Percentiles rank a stretch among this genome's conserved stretches.
Conservation (phyloP, 2,329 filamentous ascomycete genomes). For the Calonectria pauciramosa region DNA sequence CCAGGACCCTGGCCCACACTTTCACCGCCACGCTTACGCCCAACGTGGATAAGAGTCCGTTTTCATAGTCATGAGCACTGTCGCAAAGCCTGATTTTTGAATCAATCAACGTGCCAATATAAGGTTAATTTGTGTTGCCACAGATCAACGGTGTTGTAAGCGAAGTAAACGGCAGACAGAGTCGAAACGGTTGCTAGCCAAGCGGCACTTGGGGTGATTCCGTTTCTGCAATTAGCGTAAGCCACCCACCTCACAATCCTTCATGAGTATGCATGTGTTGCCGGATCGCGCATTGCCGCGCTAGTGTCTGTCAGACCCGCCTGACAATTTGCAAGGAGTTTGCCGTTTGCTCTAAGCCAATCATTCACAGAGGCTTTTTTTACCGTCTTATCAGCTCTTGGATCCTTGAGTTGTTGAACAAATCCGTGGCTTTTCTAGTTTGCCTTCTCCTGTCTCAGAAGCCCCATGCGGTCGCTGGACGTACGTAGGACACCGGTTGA, state of each 20-base stretch:
- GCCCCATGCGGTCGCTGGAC: neutral
- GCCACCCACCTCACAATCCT: neutral
- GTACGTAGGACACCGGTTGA: neutral
- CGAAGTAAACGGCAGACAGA: too few relatives aligned
- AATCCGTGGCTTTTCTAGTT: neutral
- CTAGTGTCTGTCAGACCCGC: neutral
- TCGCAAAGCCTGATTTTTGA: neutral
- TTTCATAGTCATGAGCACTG: neutral
- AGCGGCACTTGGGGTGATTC: neutral
- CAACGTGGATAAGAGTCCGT: neutral
- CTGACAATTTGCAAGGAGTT: neutral
- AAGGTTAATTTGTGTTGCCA: neutral
- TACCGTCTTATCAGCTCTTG: neutral
- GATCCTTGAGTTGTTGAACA: neutral
- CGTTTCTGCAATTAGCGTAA: neutral
- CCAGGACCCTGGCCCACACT: neutral
- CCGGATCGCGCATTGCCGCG: neutral
- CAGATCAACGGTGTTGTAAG: neutral
- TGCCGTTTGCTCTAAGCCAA: neutral
- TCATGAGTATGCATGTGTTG: neutral
- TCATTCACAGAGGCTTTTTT: neutral
- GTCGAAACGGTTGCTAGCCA: neutral
- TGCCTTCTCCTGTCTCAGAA: neutral
- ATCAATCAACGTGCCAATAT: neutral
- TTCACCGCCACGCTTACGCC: neutral